These are phyloP conservation scores for Grosmannia serpens DNA, from an alignment of 2,329 filamentous ascomycete genomes.

Conservation along the genomic window DNA sequence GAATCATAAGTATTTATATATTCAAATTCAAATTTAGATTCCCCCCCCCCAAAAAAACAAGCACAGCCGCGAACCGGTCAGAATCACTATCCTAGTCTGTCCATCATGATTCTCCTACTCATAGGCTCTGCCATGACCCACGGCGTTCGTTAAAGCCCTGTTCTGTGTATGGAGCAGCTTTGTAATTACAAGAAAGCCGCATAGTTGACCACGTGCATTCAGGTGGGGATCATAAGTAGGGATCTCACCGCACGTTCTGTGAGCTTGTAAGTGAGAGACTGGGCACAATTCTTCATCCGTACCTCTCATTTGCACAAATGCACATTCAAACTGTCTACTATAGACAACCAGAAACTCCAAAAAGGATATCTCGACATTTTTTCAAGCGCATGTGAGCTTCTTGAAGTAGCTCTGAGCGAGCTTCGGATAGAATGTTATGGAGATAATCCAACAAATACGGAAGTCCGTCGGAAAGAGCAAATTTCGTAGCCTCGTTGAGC, in stretches of 20 bases:
- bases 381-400: constrained; percentile 63
- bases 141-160: no score
- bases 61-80: neutral
- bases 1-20: neutral
- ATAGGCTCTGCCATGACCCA: neutral
- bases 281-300: neutral
- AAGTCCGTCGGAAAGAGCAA: constrained; percentile 49
- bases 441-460: constrained; percentile 34
- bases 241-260: no score
- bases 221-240: no score
- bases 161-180: neutral
- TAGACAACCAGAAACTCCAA: neutral
- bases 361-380: constrained; percentile 49
- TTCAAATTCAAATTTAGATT: no score
- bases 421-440: constrained; percentile 29
- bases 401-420: constrained; percentile 56
- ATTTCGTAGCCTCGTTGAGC: constrained; percentile 54
- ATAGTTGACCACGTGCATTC: neutral
- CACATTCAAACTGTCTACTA: neutral
- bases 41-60: no score
- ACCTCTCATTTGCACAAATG: no score
- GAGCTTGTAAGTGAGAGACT: neutral
- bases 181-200: neutral
- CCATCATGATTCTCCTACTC: neutral
- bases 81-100: neutral